Conservation (phyloP, 2,329 filamentous ascomycete genomes). For the Plenodomus tracheiphilus region DNA sequence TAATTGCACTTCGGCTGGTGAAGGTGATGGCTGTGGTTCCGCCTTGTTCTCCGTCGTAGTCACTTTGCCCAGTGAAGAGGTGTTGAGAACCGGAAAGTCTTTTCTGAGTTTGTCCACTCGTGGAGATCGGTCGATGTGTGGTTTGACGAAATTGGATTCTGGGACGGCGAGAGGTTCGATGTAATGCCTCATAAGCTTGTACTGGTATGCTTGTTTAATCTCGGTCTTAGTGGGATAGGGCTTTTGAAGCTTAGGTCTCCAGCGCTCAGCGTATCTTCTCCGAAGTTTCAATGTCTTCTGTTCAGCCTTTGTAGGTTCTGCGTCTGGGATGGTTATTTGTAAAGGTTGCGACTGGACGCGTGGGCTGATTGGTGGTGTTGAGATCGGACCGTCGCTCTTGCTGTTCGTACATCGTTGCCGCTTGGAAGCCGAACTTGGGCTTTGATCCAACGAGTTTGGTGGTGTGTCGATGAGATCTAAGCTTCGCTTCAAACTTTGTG, state of each 20-base stretch:
- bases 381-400: neutral
- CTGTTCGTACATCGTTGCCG: neutral
- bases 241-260: conserved; percentile 20
- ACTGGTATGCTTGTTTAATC: conserved; percentile 20
- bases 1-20: neutral
- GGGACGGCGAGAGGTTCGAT: neutral
- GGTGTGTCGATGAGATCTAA: neutral
- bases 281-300: conserved; percentile 13
- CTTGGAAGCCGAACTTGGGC: neutral
- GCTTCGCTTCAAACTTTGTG: neutral
- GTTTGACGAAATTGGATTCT: conserved; percentile 16
- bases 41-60: neutral
- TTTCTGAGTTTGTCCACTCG: conserved; percentile 18
- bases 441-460: neutral
- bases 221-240: conserved; percentile 15
- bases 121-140: conserved; percentile 16
- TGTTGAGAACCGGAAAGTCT: conserved; percentile 14
- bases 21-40: neutral
- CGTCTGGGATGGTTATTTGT: conserved; percentile 19
- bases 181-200: conserved; percentile 33
- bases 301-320: conserved; percentile 5
- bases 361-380: conserved; percentile 15
- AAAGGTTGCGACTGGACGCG: conserved; percentile 1
- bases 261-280: conserved; percentile 19
- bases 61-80: neutral